Evolutionary conservation across 163 green algal genomes (phyloP).

Genomic region (Scenedesmus sp.): DNA sequence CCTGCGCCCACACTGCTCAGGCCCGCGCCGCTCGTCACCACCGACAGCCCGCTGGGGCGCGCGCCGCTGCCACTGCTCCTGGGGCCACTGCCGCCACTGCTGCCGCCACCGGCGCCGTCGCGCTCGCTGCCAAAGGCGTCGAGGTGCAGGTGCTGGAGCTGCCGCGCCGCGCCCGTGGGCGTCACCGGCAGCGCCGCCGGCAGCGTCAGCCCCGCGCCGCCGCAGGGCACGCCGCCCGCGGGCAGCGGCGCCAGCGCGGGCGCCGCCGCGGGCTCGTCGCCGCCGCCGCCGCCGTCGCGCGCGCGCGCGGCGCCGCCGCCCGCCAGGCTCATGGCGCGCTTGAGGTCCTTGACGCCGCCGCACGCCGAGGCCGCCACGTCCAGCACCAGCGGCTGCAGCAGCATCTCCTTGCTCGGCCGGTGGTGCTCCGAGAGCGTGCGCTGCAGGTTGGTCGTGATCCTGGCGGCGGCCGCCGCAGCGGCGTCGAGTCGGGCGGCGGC

Average conservation of each 20-base stretch:
- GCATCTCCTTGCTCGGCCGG: slow-evolving; percentile 46
- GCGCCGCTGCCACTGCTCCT: not conserved
- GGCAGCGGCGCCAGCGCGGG: slow-evolving; percentile 17
- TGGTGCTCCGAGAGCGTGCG: slow-evolving; percentile 16
- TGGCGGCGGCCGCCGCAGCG: slow-evolving; percentile 15
- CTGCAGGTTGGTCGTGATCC: slow-evolving; percentile 41
- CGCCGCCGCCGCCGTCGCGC: not conserved
- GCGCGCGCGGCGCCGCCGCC: not conserved
- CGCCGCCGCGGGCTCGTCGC: not conserved
- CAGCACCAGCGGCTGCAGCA: slow-evolving; percentile 47
- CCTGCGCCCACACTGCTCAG: not conserved
- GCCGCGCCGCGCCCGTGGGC: slow-evolving; percentile 24
- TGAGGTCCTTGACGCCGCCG: slow-evolving; percentile 20
- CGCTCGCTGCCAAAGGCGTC: not conserved
- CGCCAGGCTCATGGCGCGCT: slow-evolving; percentile 37
- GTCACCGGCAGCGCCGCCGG: slow-evolving; percentile 35
- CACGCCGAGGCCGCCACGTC: not conserved
- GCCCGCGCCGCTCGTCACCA: not conserved
- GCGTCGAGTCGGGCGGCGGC: not conserved
- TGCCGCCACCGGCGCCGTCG: not conserved
- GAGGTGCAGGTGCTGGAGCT: slow-evolving; percentile 36
- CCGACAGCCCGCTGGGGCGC: not conserved
- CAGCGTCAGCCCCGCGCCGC: not conserved
- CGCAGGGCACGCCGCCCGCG: slow-evolving; percentile 9
- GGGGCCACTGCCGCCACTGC: slow-evolving; percentile 2